Evolutionary conservation across 208 protist genomes (phyloP).

Genomic region (Tritrichomonas foetus): DNA sequence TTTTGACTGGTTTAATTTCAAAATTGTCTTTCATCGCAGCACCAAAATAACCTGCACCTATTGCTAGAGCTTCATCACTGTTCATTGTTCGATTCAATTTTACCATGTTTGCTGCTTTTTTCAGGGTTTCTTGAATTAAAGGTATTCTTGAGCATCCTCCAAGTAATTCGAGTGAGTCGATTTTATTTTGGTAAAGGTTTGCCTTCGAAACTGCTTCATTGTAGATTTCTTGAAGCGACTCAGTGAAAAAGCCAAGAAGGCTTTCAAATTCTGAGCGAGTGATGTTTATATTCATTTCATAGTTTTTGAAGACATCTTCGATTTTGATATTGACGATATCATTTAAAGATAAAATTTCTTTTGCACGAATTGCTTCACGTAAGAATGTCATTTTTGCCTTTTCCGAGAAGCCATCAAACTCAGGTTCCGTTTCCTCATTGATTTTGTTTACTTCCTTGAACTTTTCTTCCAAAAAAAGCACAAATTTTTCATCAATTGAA

Average conservation of each 20-base stretch:
- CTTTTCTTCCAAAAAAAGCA: neutral
- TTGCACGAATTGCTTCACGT: neutral
- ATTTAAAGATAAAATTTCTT: neutral
- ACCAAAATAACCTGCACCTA: neutral
- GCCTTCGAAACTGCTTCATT: neutral
- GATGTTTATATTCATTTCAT: neutral
- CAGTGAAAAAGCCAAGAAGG: neutral
- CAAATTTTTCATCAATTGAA: neutral
- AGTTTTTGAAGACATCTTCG: neutral
- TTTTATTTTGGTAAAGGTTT: neutral
- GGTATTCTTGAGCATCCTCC: neutral
- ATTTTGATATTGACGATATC: neutral
- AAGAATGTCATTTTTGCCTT: neutral
- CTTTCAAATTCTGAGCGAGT: neutral
- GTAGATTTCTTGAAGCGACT: neutral
- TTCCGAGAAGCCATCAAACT: neutral
- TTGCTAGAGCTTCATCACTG: neutral
- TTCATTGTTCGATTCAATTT: conserved; percentile 32
- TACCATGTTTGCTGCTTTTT: neutral
- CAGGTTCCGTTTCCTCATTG: neutral
- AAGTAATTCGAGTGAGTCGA: conserved; percentile 7
- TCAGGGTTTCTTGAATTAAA: neutral
- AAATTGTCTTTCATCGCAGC: neutral
- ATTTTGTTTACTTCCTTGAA: neutral
- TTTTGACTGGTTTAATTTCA: neutral